Percentiles rank a stretch among this genome's conserved stretches.
These are phyloP conservation scores for Suillus plorans DNA, from an alignment of 768 basidiomycete species.

Conservation along the genomic window DNA sequence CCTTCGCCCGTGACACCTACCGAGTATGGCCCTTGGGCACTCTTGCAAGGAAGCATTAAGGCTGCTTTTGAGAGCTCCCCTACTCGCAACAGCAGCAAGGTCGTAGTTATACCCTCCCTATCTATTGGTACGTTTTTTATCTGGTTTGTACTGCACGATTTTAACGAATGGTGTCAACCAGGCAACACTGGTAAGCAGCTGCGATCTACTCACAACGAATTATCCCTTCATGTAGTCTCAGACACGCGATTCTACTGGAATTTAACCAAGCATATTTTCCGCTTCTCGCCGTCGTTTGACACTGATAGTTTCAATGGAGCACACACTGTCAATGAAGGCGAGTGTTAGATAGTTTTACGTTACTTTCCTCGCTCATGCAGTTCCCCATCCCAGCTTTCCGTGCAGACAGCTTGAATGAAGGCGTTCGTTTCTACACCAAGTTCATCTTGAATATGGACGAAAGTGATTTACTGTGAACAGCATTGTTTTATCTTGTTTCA, in stretches of 20 bases:
- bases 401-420: constrained; percentile 55
- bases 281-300: constrained; percentile 41
- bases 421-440: constrained; percentile 64
- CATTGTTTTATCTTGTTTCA: neutral
- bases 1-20: constrained; percentile 61
- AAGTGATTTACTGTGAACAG: constrained; percentile 22
- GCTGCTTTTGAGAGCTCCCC: constrained; percentile 31
- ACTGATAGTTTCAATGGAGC: constrained; percentile 15
- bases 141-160: neutral
- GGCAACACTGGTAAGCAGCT: constrained; percentile 18
- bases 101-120: constrained; percentile 17
- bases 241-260: constrained; percentile 22
- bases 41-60: constrained; percentile 27
- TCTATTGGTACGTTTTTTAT: constrained; percentile 11
- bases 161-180: neutral
- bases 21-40: constrained; percentile 17
- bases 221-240: constrained; percentile 1
- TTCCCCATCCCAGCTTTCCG: constrained; percentile 38
- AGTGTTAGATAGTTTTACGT: neutral
- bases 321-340: constrained; percentile 22
- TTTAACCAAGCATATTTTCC: constrained; percentile 49
- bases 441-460: constrained; percentile 73
- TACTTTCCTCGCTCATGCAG: constrained; percentile 11
- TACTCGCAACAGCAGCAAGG: constrained; percentile 11
- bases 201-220: neutral